Percentiles rank a stretch among this genome's conserved stretches.
phyloP scores from a whole-genome alignment of 208 protist species.

The Leishmania aethiopica region DNA sequence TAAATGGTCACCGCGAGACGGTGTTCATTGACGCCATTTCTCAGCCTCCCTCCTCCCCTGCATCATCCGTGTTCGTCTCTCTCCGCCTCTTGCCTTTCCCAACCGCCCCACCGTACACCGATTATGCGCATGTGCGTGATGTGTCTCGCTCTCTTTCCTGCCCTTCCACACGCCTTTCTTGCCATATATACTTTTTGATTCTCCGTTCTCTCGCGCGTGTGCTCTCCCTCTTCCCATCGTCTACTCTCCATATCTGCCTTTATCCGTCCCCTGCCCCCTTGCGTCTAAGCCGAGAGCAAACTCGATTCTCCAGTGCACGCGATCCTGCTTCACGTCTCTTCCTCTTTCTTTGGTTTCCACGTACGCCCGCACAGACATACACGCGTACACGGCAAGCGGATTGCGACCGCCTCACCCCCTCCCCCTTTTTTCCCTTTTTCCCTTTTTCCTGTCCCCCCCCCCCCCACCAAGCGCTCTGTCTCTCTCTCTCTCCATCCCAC shows the following conservation, averaged over 20 bases:
- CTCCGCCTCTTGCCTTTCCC: neutral
- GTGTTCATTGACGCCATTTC: neutral
- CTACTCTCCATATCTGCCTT: neutral
- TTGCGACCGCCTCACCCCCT: neutral
- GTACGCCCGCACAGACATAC: neutral
- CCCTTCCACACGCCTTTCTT: neutral
- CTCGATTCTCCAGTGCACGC: neutral
- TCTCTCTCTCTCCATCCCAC: neutral
- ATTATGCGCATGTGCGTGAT: constrained; percentile 6
- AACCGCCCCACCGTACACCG: neutral
- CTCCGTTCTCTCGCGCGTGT: neutral
- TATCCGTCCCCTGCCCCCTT: neutral
- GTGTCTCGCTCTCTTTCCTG: neutral
- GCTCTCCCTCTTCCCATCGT: neutral
- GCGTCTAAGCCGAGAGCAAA: neutral
- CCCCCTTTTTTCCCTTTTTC: neutral
- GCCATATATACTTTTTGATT: neutral
- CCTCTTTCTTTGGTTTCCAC: neutral
- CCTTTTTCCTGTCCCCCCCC: too few species aligned
- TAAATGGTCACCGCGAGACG: neutral
- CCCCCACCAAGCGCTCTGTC: neutral
- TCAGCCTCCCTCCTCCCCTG: neutral
- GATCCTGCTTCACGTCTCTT: neutral
- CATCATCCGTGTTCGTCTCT: neutral
- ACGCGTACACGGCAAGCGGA: neutral